Evolutionary conservation across 345 rosid species (phyloP), one percentile per base, ranked within the genome.

Genomic region (Mallotus nudiflorus): DNA sequence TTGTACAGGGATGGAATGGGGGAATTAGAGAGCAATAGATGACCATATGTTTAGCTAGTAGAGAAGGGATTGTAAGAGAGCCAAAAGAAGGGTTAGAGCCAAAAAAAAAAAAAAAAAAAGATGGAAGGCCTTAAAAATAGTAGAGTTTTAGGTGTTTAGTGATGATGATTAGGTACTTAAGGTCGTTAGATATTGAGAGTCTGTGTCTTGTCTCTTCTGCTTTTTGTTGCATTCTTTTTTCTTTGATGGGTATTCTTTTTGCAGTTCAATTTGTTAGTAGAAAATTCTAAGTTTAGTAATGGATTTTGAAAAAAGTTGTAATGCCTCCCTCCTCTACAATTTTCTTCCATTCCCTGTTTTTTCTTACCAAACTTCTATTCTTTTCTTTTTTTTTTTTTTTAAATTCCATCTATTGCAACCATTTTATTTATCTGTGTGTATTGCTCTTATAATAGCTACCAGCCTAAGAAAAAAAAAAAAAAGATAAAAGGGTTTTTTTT

Each of bases 1-100:
- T 78, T 84, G 91, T 87, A 87, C 87, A 87, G 87, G 81, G 83
- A 63, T 56, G 80, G 80, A 66, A 77, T 64, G 77, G 19, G 79
- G 70, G 82, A 57, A 72, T 46, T 70, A 73, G 76, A 42, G 81
- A 75, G 82, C 74, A 53, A 54, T 80, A 86, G 88, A 49, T 75
- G 72, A 81, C 75, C 77, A 68, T 57, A 75, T 66, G 64, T 44
- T 70, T 80, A 80, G 81, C 68, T 37, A 65, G 80, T 33, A 33
- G 37, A 33, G 37, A 33, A 72, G 73, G 68, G 83, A 53, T 65
- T 66, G 74, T 73, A 63, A 67, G 79, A 76, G 69, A 67, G 64
- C 33, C 61, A 67, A 65, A 55, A 72, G 66, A 60, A 68, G 46
- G 61, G 74, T 68, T 66, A 78, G 77, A 20, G 69, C 73, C n/a